Evolutionary conservation across 148 eudicot genomes (phyloP).

Genomic region (Rhododendron simsii): DNA sequence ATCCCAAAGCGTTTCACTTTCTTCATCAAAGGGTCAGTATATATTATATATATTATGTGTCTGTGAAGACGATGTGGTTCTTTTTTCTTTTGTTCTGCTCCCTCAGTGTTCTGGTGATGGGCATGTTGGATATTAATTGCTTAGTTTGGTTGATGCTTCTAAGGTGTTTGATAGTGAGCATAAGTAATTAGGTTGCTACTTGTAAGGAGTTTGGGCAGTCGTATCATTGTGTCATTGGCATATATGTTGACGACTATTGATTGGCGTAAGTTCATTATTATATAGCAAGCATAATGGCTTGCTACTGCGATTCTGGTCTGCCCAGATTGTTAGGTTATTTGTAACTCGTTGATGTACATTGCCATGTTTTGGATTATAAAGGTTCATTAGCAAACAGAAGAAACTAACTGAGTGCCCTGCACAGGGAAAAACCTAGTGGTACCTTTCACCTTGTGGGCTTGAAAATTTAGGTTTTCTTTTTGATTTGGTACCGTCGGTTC

Average conservation of each 20-base stretch:
- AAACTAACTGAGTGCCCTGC: neutral
- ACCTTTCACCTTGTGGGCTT: neutral
- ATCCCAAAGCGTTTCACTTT: neutral
- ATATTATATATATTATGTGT: neutral
- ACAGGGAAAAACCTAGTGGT: neutral
- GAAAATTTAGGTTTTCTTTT: neutral
- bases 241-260: neutral
- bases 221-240: neutral
- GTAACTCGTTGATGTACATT: neutral
- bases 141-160: neutral
- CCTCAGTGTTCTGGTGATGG: neutral
- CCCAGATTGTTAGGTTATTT: neutral
- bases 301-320: neutral
- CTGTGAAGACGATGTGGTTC: neutral
- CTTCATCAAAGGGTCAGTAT: neutral
- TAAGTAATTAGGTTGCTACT: neutral
- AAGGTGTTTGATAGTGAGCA: neutral
- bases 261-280: neutral
- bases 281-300: neutral
- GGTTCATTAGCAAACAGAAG: neutral
- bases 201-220: neutral
- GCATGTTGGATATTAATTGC: neutral
- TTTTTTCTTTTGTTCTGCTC: neutral
- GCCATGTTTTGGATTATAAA: neutral
- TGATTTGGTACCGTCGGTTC: neutral